Conservation (phyloP, 345 rosid genomes). For the Gossypium sturtianum region DNA sequence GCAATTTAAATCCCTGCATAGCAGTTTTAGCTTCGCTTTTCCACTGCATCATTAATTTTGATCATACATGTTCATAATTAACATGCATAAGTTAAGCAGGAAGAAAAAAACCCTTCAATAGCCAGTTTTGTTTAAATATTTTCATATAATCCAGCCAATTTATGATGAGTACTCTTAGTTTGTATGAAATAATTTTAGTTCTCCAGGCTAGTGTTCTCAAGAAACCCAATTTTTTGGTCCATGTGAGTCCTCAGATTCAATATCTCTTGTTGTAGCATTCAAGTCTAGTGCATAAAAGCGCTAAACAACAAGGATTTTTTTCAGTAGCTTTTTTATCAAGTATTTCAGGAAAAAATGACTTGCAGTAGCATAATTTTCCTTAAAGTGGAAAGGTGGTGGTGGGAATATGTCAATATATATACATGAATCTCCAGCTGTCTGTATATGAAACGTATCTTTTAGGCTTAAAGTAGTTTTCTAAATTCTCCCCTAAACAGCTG, state of each 20-base stretch:
- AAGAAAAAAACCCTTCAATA: not conserved
- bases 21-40: not conserved
- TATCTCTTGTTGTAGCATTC: not conserved
- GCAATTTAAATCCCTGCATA: too few relatives aligned
- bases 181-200: conserved; percentile 1
- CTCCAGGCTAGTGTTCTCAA: not conserved
- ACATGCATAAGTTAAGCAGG: not conserved
- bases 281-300: conserved; percentile 1
- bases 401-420: not conserved
- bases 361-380: conserved; percentile 1
- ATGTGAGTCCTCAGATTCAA: not conserved
- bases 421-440: conserved; percentile 2
- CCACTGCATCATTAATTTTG: not conserved
- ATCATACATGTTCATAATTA: not conserved
- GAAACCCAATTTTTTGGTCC: not conserved
- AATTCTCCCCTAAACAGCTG: conserved; percentile 7
- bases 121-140: not conserved
- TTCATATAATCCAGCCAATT: not conserved
- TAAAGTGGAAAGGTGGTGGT: conserved; percentile 6
- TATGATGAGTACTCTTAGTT: not conserved
- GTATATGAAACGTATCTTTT: not conserved
- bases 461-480: not conserved
- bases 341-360: not conserved
- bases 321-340: conserved; percentile 1
- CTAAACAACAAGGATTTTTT: not conserved